Evolutionary conservation across 768 basidiomycete species (phyloP).

Genomic region (Gelatoporia subvermispora): DNA sequence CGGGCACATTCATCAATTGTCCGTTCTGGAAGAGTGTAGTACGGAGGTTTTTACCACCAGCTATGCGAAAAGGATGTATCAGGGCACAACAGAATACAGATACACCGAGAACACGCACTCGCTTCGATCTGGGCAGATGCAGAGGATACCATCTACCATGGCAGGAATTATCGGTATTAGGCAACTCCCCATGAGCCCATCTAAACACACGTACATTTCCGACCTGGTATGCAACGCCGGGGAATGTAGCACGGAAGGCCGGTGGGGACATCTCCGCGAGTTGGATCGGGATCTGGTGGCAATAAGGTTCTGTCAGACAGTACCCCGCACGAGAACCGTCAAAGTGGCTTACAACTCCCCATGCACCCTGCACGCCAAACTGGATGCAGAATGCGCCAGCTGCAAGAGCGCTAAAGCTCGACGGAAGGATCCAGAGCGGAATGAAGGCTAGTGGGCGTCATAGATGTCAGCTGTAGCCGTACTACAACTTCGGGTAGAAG

Average conservation of each 20-base stretch:
- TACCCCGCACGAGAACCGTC: neutral
- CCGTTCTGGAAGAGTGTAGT: conserved; percentile 26
- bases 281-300: conserved; percentile 60
- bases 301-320: neutral
- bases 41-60: conserved; percentile 36
- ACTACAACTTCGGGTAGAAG: neutral
- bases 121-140: conserved; percentile 33
- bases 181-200: no score
- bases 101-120: conserved; percentile 13
- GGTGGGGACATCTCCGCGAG: conserved; percentile 82
- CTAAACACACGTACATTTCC: conserved; percentile 45
- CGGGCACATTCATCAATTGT: conserved; percentile 28
- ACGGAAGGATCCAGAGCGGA: conserved; percentile 82
- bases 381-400: conserved; percentile 88
- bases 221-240: conserved; percentile 80
- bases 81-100: neutral
- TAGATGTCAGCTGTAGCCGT: neutral
- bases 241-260: conserved; percentile 85
- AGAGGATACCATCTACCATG: conserved; percentile 17
- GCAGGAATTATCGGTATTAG: neutral
- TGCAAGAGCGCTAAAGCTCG: conserved; percentile 58
- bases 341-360: conserved; percentile 72
- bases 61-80: conserved; percentile 11
- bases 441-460: conserved; percentile 40
- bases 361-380: conserved; percentile 86